phyloP scores from a whole-genome alignment of 2,329 filamentous ascomycete species.

The Colletotrichum liaoningense region DNA sequence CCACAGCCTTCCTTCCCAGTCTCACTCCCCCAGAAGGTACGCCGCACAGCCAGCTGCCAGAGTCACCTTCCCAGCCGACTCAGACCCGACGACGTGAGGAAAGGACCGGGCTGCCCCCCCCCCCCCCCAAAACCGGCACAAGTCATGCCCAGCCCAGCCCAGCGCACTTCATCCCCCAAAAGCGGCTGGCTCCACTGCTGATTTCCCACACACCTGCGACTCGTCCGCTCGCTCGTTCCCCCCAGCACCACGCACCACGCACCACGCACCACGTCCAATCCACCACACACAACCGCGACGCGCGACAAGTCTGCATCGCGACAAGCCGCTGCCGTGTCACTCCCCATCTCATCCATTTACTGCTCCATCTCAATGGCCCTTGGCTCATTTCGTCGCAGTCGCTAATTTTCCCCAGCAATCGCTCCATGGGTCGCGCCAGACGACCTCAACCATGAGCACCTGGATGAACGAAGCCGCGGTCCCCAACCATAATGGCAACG shows the following conservation, averaged over 20 bases:
- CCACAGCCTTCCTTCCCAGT: slow-evolving; percentile 3
- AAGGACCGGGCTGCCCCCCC: background rate
- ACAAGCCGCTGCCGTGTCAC: slow-evolving; percentile 54
- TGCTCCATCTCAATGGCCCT: slow-evolving; percentile 56
- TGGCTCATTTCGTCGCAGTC: slow-evolving; percentile 52
- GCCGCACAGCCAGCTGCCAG: background rate
- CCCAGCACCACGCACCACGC: slow-evolving; percentile 5
- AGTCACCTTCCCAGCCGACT: background rate
- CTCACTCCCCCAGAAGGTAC: background rate
- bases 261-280: slow-evolving; percentile 42
- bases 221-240: slow-evolving; percentile 28
- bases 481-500: slow-evolving; percentile 77
- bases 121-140: background rate
- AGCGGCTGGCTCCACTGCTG: slow-evolving; percentile 33
- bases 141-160: slow-evolving; percentile 2
- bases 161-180: slow-evolving; percentile 9
- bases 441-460: slow-evolving; percentile 72
- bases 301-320: slow-evolving; percentile 35
- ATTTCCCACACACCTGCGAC: slow-evolving; percentile 29
- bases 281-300: slow-evolving; percentile 43
- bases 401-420: slow-evolving; percentile 58
- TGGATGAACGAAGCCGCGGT: slow-evolving; percentile 78
- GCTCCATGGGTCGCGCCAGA: slow-evolving; percentile 60
- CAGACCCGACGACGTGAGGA: background rate
- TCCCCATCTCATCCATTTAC: slow-evolving; percentile 39